Conservation (phyloP, 192 early-diverging fungal species). For the Phlyctochytrium bullatum region DNA sequence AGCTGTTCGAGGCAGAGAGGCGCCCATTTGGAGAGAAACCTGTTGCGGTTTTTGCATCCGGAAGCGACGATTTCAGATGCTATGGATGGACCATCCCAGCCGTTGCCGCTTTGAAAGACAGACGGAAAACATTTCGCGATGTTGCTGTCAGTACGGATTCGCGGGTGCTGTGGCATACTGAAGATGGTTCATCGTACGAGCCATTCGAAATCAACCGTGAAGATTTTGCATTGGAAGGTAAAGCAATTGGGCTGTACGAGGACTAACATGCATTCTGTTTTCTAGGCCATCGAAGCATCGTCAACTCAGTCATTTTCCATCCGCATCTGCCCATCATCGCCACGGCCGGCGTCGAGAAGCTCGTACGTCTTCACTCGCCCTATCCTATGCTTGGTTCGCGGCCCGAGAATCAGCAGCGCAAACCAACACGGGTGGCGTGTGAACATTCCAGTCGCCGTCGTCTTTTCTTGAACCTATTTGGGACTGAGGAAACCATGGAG, state of each 20-base stretch:
- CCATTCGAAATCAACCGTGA: slow-evolving; percentile 12
- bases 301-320: slow-evolving; percentile 20
- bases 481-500: neutral
- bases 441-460: neutral
- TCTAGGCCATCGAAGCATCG: slow-evolving; percentile 11
- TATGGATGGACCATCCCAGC: slow-evolving; percentile 23
- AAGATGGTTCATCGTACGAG: neutral
- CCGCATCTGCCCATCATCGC: slow-evolving; percentile 12
- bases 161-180: neutral
- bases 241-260: too few species aligned
- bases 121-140: neutral
- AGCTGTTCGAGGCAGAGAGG: neutral
- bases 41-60: slow-evolving; percentile 6
- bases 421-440: slow-evolving; percentile 11
- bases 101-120: slow-evolving; percentile 4
- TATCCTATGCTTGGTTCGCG: slow-evolving; percentile 1
- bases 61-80: slow-evolving; percentile 20
- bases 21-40: neutral
- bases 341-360: slow-evolving; percentile 25
- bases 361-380: slow-evolving; percentile 14
- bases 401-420: neutral
- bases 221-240: slow-evolving; percentile 3
- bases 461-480: neutral
- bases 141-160: neutral
- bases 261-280: too few species aligned